A percentile compares a stretch with the other conserved stretches of the same genome.
Evolutionary conservation across 768 basidiomycete species (phyloP).

Genomic region (Phaeolepiota aurea): DNA sequence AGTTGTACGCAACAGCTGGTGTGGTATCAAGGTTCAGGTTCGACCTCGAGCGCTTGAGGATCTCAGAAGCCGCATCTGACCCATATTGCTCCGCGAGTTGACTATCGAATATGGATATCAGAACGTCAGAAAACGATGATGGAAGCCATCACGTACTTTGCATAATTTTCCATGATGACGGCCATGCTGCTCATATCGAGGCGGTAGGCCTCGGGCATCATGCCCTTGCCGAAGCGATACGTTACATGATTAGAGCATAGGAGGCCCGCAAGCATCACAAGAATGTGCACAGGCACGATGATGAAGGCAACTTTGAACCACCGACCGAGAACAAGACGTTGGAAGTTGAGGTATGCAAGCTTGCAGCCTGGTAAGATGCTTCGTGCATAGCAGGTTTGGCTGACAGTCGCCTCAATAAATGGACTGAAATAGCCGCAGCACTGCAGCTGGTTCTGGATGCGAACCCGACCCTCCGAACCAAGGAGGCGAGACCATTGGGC

Average conservation of each 20-base stretch:
- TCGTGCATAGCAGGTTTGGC: conserved; percentile 66
- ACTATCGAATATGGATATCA: too few species aligned
- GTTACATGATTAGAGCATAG: conserved; percentile 81
- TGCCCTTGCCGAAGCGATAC: conserved; percentile 81
- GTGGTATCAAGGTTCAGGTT: conserved; percentile 32
- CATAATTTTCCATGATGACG: conserved; percentile 80
- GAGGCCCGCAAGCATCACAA: conserved; percentile 52
- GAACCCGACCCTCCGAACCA: conserved; percentile 46
- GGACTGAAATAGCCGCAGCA: conserved; percentile 82
- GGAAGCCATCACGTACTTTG: conserved; percentile 62
- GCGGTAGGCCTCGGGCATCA: conserved; percentile 81
- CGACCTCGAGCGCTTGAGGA: conserved; percentile 47
- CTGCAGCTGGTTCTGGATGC: conserved; percentile 63
- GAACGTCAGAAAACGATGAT: too few species aligned
- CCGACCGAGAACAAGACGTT: conserved; percentile 40
- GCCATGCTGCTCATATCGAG: conserved; percentile 69
- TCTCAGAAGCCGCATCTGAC: conserved; percentile 49
- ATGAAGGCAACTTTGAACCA: conserved; percentile 65
- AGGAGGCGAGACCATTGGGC: conserved; percentile 60
- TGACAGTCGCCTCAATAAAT: conserved; percentile 71
- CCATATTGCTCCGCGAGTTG: conserved; percentile 74
- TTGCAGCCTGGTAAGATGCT: conserved; percentile 72
- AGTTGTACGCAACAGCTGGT: conserved; percentile 16
- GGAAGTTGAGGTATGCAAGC: conserved; percentile 45
- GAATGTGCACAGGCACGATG: conserved; percentile 61